Percentiles rank a stretch among this genome's conserved stretches.
Evolutionary conservation across 148 eudicot species (phyloP).

Genomic region (Camellia lanceoleosa): DNA sequence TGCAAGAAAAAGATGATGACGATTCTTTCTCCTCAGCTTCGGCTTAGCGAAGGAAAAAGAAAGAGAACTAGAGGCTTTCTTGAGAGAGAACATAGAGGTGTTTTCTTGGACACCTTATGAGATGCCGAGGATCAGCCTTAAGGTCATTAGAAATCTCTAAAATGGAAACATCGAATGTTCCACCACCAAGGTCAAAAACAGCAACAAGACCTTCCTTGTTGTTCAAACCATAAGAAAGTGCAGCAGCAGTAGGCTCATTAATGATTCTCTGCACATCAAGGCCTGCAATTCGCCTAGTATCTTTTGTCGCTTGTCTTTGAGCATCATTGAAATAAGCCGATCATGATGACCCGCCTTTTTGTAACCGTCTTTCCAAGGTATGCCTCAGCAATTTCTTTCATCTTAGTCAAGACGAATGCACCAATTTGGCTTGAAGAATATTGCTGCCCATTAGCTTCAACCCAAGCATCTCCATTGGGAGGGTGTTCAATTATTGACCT

Average conservation of each 20-base stretch:
- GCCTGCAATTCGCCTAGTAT: constrained; percentile 57
- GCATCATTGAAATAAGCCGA: constrained; percentile 67
- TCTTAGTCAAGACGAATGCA: constrained; percentile 50
- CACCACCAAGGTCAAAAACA: constrained; percentile 60
- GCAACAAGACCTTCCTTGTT: constrained; percentile 54
- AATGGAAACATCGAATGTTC: constrained; percentile 62
- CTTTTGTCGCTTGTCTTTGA: constrained; percentile 62
- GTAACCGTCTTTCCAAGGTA: constrained; percentile 46
- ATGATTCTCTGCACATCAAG: constrained; percentile 49
- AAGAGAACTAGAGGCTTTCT: too few species aligned
- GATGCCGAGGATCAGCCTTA: too few species aligned
- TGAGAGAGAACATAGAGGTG: too few species aligned
- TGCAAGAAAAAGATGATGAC: too few species aligned
- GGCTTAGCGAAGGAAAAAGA: too few species aligned
- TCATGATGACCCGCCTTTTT: too few species aligned
- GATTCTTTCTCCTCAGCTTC: too few species aligned
- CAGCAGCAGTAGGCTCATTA: constrained; percentile 67
- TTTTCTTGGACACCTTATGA: too few species aligned
- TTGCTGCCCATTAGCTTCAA: constrained; percentile 51
- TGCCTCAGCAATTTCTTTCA: constrained; percentile 60
- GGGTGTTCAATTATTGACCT: too few species aligned
- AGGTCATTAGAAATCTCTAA: constrained; percentile 51
- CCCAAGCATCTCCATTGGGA: constrained; percentile 66
- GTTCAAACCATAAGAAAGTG: constrained; percentile 56
- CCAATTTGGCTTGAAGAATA: constrained; percentile 63